Conservation (phyloP, 23 red algal species). For the Gracilaria domingensis region DNA sequence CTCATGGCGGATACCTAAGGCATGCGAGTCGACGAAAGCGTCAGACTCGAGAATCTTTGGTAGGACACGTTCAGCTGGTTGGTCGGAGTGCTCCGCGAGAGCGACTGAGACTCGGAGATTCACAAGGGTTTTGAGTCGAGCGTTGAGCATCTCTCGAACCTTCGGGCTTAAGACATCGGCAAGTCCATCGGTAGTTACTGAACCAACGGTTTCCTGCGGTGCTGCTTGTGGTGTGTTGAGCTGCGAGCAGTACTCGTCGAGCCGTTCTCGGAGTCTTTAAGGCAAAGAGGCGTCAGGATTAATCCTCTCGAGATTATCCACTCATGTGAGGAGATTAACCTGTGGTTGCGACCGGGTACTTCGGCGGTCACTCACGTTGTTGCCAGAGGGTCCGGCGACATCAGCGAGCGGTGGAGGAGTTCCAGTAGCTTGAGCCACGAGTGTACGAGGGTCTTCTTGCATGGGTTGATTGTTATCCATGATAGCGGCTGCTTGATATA, state of each 20-base stretch:
- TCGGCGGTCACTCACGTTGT: too few species aligned
- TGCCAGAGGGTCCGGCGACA: too few species aligned
- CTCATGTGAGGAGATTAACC: background rate
- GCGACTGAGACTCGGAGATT: background rate
- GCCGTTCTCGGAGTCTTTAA: background rate
- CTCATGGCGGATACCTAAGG: background rate
- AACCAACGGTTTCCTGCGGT: background rate
- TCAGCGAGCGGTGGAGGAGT: too few species aligned
- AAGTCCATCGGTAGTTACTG: background rate
- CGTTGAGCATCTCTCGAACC: background rate
- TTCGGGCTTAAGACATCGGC: background rate
- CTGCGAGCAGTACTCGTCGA: slow-evolving; percentile 11
- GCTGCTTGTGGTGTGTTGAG: background rate
- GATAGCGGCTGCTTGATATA: too few species aligned
- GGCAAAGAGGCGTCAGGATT: background rate
- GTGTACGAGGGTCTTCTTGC: too few species aligned
- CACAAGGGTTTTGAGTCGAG: background rate
- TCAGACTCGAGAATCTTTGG: background rate
- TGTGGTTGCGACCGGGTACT: too few species aligned
- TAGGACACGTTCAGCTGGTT: background rate
- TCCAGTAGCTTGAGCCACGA: too few species aligned
- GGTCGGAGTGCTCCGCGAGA: background rate
- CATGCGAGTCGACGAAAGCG: background rate
- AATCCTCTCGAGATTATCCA: background rate
- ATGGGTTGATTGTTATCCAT: too few species aligned